These are phyloP conservation scores for Metschnikowia corniflorae DNA, from an alignment of 805 yeast genomes.

Conservation along the genomic window DNA sequence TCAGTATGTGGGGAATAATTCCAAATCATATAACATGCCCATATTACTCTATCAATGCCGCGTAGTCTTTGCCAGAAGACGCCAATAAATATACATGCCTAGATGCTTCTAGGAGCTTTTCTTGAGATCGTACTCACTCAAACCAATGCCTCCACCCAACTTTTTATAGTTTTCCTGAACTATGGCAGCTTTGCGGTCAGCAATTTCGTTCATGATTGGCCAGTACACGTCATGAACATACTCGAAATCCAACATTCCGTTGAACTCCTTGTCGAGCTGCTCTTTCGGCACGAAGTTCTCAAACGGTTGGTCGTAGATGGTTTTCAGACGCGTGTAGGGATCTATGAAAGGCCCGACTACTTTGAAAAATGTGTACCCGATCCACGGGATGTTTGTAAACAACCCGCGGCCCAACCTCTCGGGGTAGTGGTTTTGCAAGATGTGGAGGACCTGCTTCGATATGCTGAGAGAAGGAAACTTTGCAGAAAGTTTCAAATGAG, in stretches of 20 bases:
- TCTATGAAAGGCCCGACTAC: constrained; percentile 42
- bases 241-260: constrained; percentile 48
- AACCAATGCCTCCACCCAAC: constrained; percentile 48
- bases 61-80: too few species aligned
- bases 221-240: constrained; percentile 53
- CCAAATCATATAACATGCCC: too few species aligned
- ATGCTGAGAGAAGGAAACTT: constrained; percentile 49
- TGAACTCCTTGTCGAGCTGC: constrained; percentile 49
- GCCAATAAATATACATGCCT: not conserved
- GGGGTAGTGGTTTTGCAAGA: constrained; percentile 21
- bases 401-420: constrained; percentile 21
- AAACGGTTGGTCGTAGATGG: constrained; percentile 56
- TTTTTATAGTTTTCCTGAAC: constrained; percentile 37
- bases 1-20: too few species aligned
- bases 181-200: constrained; percentile 32
- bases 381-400: constrained; percentile 21
- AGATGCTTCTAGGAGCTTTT: not conserved
- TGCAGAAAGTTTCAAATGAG: constrained; percentile 33
- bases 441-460: constrained; percentile 29
- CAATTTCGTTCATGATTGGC: constrained; percentile 46
- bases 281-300: constrained; percentile 50
- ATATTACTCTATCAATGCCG: too few species aligned
- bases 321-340: constrained; percentile 55
- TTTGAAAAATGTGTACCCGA: constrained; percentile 20
- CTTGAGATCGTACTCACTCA: constrained; percentile 53